phyloP scores from a whole-genome alignment of 257 asterid species.

The Solanum sitiens region DNA sequence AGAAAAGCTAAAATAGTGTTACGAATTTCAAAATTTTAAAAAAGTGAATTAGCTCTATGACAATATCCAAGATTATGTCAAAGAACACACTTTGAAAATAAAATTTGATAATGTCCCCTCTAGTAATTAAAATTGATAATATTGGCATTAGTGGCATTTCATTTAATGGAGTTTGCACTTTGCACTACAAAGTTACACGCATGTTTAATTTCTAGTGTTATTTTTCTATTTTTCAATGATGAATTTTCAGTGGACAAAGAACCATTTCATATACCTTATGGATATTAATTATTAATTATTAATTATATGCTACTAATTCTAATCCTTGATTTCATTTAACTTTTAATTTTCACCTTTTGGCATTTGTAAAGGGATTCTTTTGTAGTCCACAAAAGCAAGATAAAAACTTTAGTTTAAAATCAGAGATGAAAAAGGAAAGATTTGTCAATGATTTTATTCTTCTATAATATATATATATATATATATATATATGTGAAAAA shows the following conservation, averaged over 20 bases:
- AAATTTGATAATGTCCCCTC: not conserved
- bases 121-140: not conserved
- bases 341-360: not conserved
- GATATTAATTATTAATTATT: not conserved
- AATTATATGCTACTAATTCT: not conserved
- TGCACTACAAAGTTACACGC: not conserved
- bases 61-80: not conserved
- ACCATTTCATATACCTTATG: not conserved
- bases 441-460: not conserved
- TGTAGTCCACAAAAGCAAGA: not conserved
- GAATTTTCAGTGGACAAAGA: not conserved
- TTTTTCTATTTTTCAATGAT: not conserved
- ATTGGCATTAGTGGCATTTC: not conserved
- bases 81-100: not conserved
- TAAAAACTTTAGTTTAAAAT: not conserved
- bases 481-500: not conserved
- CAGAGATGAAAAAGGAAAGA: not conserved
- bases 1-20: too few relatives aligned
- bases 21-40: too few relatives aligned
- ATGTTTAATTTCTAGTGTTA: not conserved
- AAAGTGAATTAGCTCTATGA: not conserved
- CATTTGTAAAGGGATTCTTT: not conserved
- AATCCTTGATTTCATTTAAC: not conserved
- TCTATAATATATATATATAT: not conserved
- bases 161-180: not conserved